Evolutionary conservation across 352 stramenopile genomes (phyloP), one percentile per base, ranked within the genome.

Genomic region (Phytophthora constricta): DNA sequence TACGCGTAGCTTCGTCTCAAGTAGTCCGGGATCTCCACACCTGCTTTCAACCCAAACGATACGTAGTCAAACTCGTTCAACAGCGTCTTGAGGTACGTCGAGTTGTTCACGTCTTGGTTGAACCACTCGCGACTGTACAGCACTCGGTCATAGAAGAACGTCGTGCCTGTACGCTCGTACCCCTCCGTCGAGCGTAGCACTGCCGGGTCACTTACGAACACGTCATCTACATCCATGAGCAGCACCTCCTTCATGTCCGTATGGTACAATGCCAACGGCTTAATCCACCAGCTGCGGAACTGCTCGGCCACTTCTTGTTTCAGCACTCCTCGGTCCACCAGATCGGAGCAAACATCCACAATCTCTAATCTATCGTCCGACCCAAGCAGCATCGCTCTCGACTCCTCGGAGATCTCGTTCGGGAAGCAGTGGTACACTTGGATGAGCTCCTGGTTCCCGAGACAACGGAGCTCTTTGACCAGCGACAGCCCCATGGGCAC

Each of bases 51-150:
- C 25, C 78, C 62, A 13, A 72, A 90, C 13, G 57, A 52, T 23
- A 58, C 53, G 46, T 87, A 87, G 61, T 83, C 50, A 45, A 88
- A 87, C 7, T 60, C 69, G n/a, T 77, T 61, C 54, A 90, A 34
- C 52, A 76, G 69, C 31, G 69, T 55, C 33, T 72, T 72, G 39
- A 90, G 60, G 41, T 88, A 86, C 20, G 65, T 68, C 53, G 56
- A 48, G 17, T 62, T 62, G 37, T 62, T 61, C 37, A 73, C 60
- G 7, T 74, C 55, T 28, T 70, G 64, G 27, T 77, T 77, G 46
- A 74, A 70, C 48, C 62, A 77, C 25, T 74, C 59, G 9, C 43
- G 52, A 23, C 60, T 69, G 26, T 1, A 65, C 17, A 85, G 31
- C 27, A 79, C 74, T 13, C 79, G 60, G 34, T 76, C 68, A 14